Evolutionary conservation across 2,329 filamentous ascomycete species (phyloP).

Genomic region (Cladorrhinum sp.): DNA sequence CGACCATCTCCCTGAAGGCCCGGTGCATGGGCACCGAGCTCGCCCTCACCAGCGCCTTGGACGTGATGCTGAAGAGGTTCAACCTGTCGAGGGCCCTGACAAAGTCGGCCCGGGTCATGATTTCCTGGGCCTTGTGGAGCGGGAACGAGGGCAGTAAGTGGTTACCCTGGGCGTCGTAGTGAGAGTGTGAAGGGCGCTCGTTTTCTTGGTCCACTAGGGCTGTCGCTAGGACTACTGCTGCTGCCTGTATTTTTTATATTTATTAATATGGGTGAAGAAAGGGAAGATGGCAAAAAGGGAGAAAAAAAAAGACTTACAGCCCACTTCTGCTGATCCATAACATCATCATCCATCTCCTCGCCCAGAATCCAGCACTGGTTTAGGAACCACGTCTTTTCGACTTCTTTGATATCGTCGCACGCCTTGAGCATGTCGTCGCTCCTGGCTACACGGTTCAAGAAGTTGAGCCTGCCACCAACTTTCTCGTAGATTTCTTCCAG

Average conservation of each 20-base stretch:
- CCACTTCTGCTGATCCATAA: slow-evolving; percentile 79
- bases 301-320: slow-evolving; percentile 60
- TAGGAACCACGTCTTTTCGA: slow-evolving; percentile 73
- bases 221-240: slow-evolving; percentile 88
- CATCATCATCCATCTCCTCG: slow-evolving; percentile 65
- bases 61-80: slow-evolving; percentile 94
- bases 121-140: slow-evolving; percentile 78
- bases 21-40: slow-evolving; percentile 95
- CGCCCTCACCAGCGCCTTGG: slow-evolving; percentile 79
- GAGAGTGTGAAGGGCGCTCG: slow-evolving; percentile 59
- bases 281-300: background rate
- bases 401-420: slow-evolving; percentile 64
- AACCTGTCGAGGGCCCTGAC: slow-evolving; percentile 88
- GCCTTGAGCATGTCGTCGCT: slow-evolving; percentile 73
- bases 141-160: slow-evolving; percentile 78
- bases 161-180: slow-evolving; percentile 63
- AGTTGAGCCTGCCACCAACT: slow-evolving; percentile 85
- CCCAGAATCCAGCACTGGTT: slow-evolving; percentile 75
- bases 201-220: slow-evolving; percentile 83
- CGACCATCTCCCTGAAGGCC: slow-evolving; percentile 83
- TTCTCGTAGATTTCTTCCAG: slow-evolving; percentile 79
- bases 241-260: slow-evolving; percentile 60
- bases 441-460: slow-evolving; percentile 87
- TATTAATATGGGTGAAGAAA: background rate
- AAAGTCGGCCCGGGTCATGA: slow-evolving; percentile 96